Conservation (phyloP, 2,329 filamentous ascomycete genomes). For the Orbilia javanica region DNA sequence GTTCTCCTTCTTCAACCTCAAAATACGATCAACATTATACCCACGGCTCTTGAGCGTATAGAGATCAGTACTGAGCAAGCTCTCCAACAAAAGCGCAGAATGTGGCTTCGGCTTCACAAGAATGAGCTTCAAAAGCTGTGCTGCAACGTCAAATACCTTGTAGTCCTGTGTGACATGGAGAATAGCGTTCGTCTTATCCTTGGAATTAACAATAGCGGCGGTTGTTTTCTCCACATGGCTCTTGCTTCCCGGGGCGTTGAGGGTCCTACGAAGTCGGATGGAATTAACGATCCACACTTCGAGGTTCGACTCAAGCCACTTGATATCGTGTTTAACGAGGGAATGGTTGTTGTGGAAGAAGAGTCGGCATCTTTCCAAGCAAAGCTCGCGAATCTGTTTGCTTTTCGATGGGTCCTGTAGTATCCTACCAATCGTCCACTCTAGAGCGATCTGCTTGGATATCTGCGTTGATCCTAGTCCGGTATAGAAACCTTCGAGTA, state of each 20-base stretch:
- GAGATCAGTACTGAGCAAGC: slow-evolving; percentile 80
- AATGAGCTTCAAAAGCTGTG: slow-evolving; percentile 84
- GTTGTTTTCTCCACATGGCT: slow-evolving; percentile 73
- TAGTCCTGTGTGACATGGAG: slow-evolving; percentile 81
- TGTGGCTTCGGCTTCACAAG: slow-evolving; percentile 86
- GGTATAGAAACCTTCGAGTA: slow-evolving; percentile 83
- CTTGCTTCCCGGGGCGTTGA: slow-evolving; percentile 58
- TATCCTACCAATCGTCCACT: slow-evolving; percentile 69
- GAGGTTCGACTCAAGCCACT: slow-evolving; percentile 90
- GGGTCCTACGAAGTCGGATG: slow-evolving; percentile 72
- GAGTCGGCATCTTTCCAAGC: slow-evolving; percentile 87
- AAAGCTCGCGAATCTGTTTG: slow-evolving; percentile 78
- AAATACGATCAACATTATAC: slow-evolving; percentile 95
- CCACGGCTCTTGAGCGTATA: slow-evolving; percentile 85
- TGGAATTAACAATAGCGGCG: slow-evolving; percentile 71
- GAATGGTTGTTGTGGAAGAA: slow-evolving; percentile 87
- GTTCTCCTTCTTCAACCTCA: slow-evolving; percentile 81
- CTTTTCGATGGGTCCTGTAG: slow-evolving; percentile 77
- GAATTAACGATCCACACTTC: slow-evolving; percentile 81
- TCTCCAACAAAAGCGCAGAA: slow-evolving; percentile 90
- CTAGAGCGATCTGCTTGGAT: slow-evolving; percentile 74
- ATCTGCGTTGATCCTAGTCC: slow-evolving; percentile 81
- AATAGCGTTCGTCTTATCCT: slow-evolving; percentile 63
- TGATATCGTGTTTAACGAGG: slow-evolving; percentile 85
- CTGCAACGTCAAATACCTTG: slow-evolving; percentile 92